Percentiles rank a stretch among this genome's conserved stretches.
These are phyloP conservation scores for Neoboletus brunneissimus DNA, from an alignment of 768 basidiomycete species.

Conservation along the genomic window DNA sequence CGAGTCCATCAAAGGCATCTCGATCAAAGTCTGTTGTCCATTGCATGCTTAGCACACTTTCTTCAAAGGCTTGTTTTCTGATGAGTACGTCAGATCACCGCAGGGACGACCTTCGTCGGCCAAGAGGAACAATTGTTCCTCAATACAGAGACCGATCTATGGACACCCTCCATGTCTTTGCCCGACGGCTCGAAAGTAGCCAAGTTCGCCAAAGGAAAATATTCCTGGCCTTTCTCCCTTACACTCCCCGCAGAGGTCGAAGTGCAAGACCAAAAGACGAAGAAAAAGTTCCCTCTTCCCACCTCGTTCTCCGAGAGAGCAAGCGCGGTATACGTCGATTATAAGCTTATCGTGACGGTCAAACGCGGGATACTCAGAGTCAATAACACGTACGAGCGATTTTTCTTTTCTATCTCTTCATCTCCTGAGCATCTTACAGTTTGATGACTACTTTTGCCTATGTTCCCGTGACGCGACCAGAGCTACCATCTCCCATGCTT, in stretches of 20 bases:
- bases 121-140: slow-evolving; percentile 54
- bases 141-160: slow-evolving; percentile 40
- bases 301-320: slow-evolving; percentile 55
- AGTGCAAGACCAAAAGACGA: slow-evolving; percentile 38
- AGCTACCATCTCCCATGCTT: slow-evolving; percentile 36
- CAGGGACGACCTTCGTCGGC: slow-evolving; percentile 50
- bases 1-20: slow-evolving; percentile 48
- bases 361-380: slow-evolving; percentile 47
- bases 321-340: slow-evolving; percentile 55
- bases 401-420: background rate
- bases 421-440: slow-evolving; percentile 17
- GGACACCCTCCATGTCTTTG: slow-evolving; percentile 33
- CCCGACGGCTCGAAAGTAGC: slow-evolving; percentile 23
- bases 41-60: background rate
- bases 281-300: slow-evolving; percentile 42
- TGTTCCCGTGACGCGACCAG: slow-evolving; percentile 33
- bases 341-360: slow-evolving; percentile 49
- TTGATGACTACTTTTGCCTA: slow-evolving; percentile 35
- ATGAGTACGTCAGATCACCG: slow-evolving; percentile 33
- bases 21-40: slow-evolving; percentile 37
- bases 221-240: slow-evolving; percentile 49
- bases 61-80: background rate
- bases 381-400: slow-evolving; percentile 43
- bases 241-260: slow-evolving; percentile 43
- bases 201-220: slow-evolving; percentile 43